phyloP scores from a whole-genome alignment of 768 basidiomycete species.

The Cystofilobasidium ferigula region DNA sequence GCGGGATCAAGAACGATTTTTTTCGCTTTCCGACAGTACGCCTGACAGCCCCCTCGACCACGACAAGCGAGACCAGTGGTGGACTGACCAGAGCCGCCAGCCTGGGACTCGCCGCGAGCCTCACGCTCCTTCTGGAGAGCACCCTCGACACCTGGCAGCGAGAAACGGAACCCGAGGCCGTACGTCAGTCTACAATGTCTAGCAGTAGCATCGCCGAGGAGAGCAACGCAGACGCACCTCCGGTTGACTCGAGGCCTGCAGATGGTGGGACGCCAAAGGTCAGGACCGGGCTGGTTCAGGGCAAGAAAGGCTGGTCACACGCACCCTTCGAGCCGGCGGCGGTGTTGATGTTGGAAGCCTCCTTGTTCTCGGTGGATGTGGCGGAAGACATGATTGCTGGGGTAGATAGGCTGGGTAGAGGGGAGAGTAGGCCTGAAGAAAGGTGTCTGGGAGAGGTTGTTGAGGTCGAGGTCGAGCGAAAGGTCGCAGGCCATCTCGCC shows the following conservation, averaged over 20 bases:
- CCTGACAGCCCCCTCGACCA: too few species aligned
- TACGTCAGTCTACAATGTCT: too few species aligned
- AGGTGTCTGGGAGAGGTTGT: neutral
- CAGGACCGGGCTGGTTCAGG: too few species aligned
- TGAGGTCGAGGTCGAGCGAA: neutral
- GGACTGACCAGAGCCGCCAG: neutral
- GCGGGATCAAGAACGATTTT: too few species aligned
- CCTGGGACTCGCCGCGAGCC: neutral
- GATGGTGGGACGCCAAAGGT: neutral
- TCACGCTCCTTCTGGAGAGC: constrained; percentile 1
- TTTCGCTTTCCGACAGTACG: too few species aligned
- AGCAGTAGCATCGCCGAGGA: too few species aligned
- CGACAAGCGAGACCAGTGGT: neutral
- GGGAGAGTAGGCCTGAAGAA: neutral
- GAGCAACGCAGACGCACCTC: neutral
- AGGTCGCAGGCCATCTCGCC: neutral
- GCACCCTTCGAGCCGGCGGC: constrained; percentile 7
- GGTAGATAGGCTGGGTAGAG: neutral
- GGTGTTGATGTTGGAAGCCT: constrained; percentile 5
- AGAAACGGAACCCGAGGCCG: too few species aligned
- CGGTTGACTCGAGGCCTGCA: neutral
- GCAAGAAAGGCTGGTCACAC: too few species aligned
- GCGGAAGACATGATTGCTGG: neutral
- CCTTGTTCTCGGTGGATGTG: neutral
- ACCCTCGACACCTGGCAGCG: neutral